Conservation (phyloP, 2,329 filamentous ascomycete species). For the Verticillium longisporum region DNA sequence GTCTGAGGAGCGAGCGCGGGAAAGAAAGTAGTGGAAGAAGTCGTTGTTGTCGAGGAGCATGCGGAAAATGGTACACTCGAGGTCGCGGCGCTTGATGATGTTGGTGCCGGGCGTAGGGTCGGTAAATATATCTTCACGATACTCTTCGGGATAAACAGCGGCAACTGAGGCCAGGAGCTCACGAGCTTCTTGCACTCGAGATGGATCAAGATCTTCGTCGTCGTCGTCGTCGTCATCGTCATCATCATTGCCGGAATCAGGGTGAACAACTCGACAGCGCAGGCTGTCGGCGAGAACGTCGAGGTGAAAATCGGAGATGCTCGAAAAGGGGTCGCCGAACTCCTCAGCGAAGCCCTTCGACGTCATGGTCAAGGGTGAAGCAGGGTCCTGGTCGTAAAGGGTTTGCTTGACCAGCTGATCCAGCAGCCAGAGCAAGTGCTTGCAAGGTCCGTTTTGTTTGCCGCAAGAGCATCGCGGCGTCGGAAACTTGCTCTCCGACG, state of each 20-base stretch:
- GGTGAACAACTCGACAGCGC: slow-evolving; percentile 36
- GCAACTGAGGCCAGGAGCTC: slow-evolving; percentile 42
- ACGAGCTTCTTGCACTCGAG: slow-evolving; percentile 40
- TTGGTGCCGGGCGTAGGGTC: slow-evolving; percentile 17
- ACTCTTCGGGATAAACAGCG: slow-evolving; percentile 28
- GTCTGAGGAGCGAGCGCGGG: slow-evolving; percentile 35
- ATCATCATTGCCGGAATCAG: slow-evolving; percentile 5
- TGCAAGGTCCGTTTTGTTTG: slow-evolving; percentile 30
- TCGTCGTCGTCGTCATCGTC: slow-evolving; percentile 12
- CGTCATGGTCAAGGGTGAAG: slow-evolving; percentile 33
- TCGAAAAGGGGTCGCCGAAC: slow-evolving; percentile 39
- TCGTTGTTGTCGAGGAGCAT: slow-evolving; percentile 48
- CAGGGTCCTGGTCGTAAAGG: slow-evolving; percentile 29
- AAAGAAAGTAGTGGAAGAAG: slow-evolving; percentile 47
- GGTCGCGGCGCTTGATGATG: slow-evolving; percentile 35
- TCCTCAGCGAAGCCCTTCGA: slow-evolving; percentile 35
- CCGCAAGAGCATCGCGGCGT: slow-evolving; percentile 40
- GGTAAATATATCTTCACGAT: slow-evolving; percentile 39
- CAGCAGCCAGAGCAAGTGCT: slow-evolving; percentile 47
- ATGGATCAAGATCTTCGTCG: slow-evolving; percentile 17
- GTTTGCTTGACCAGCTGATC: slow-evolving; percentile 45
- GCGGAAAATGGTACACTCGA: slow-evolving; percentile 44
- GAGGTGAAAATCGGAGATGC: slow-evolving; percentile 43
- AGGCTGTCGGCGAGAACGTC: slow-evolving; percentile 44
- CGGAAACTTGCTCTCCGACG: slow-evolving; percentile 28